Conservation (phyloP, 1,284 basidiomycete species). For the Psilocybe mexicana region DNA sequence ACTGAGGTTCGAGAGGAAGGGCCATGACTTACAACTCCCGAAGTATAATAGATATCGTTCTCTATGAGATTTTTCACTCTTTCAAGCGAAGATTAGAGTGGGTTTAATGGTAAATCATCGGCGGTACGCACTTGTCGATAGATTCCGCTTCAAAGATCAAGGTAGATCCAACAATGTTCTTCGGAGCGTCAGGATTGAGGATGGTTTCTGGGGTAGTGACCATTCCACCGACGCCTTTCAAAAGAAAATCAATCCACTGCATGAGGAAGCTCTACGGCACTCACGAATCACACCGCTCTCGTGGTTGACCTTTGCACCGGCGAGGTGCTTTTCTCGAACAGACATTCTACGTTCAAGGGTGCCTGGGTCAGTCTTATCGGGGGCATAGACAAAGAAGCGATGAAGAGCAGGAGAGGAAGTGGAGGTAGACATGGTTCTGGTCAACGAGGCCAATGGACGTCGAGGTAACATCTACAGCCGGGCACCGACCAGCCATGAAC, state of each 20-base stretch:
- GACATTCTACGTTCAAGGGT: constrained; percentile 48
- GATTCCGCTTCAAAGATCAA: constrained; percentile 42
- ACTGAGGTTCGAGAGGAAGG: background rate
- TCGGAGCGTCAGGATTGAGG: constrained; percentile 33
- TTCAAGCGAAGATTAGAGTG: background rate
- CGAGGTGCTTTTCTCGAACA: constrained; percentile 47
- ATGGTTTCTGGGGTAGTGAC: constrained; percentile 41
- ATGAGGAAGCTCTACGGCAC: constrained; percentile 17
- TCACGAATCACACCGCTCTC: constrained; percentile 44
- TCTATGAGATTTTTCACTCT: constrained; percentile 40
- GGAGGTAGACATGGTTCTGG: constrained; percentile 23
- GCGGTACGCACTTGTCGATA: constrained; percentile 38
- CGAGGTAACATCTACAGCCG: background rate
- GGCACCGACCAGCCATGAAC: background rate
- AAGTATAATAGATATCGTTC: constrained; percentile 39
- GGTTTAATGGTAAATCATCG: background rate
- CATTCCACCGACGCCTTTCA: constrained; percentile 38
- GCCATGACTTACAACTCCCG: constrained; percentile 38
- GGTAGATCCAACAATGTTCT: constrained; percentile 43
- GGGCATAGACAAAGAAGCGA: constrained; percentile 53
- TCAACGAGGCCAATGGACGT: constrained; percentile 10
- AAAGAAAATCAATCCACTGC: background rate
- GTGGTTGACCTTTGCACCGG: constrained; percentile 40
- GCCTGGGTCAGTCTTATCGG: constrained; percentile 50
- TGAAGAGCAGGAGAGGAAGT: constrained; percentile 27